Base-by-base conservation (phyloP, 345 rosid species). In the Turritis glabra region DNA sequence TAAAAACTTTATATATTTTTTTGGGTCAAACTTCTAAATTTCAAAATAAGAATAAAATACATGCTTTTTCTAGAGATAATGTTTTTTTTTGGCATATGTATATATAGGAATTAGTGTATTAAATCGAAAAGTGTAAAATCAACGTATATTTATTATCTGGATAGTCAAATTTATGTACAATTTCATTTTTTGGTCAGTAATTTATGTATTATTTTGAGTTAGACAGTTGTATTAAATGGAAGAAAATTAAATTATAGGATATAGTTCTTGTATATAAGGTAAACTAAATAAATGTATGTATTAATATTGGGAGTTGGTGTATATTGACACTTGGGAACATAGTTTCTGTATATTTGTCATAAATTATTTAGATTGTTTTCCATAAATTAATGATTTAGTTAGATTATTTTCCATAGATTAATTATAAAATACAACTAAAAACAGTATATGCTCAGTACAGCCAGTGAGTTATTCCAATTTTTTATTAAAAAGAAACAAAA, bases 401-500 rank as follows among this genome's bases (percentile, higher is more conserved):
- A 37, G 17, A 64, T 46, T 37, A 37, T 3, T 3, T 37, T 33
- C 37, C 2, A 37, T 0, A 37, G 59, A 59, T n/a, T n/a, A n/a
- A n/a, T n/a, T n/a, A n/a, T n/a, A n/a, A n/a, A 57, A 10, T 14
- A n/a, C 22, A 21, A 26, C 52, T 38, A 8, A 43, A 58, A 60
- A 60, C 13, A 52, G 79, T 46, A 76, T 53, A 69, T 69, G 51
- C 75, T 62, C 17, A 1, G 62, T 40, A 59, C 29, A 37, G 58
- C 30, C 44, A 38, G 32, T 61, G 22, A 5, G 19, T 55, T 46
- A 69, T 76, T 54, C 44, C 44, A 76, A 18, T 17, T 17, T 4
- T 25, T n/a, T 18, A 12, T 22, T 52, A 51, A 14, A 12, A 23
- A 41, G 5, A 21, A n/a, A 26, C 23, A 43, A 27, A 26, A 58